phyloP scores from a whole-genome alignment of 768 basidiomycete species.

The Candolleomyces aberdarensis region DNA sequence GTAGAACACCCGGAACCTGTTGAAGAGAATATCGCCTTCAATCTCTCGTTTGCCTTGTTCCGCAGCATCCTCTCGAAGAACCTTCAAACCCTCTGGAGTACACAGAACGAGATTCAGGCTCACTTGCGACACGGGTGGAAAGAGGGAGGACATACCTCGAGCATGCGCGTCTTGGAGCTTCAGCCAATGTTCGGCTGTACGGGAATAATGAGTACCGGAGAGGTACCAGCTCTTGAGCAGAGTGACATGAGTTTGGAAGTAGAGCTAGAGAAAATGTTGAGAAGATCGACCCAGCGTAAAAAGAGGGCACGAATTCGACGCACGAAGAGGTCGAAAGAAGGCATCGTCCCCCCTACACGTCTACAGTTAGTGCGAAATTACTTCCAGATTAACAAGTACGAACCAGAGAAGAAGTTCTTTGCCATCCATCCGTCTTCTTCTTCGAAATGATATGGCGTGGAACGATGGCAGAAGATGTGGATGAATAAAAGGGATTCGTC shows the following conservation, averaged over 20 bases:
- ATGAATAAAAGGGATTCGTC: constrained; percentile 58
- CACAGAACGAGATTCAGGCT: neutral
- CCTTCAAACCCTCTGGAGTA: constrained; percentile 38
- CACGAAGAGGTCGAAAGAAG: constrained; percentile 60
- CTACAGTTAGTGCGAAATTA: no score
- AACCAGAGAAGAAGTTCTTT: constrained; percentile 66
- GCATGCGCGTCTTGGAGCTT: constrained; percentile 51
- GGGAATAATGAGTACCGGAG: constrained; percentile 61
- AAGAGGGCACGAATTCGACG: constrained; percentile 9
- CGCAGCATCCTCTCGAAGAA: constrained; percentile 46
- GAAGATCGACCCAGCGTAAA: neutral
- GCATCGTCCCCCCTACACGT: constrained; percentile 63
- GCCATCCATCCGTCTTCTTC: constrained; percentile 75
- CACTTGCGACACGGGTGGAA: neutral
- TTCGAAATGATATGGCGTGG: constrained; percentile 66
- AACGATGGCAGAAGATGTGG: constrained; percentile 67
- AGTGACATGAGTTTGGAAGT: constrained; percentile 64
- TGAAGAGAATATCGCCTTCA: constrained; percentile 60
- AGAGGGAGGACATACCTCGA: constrained; percentile 24
- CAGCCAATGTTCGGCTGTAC: constrained; percentile 66
- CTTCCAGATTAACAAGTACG: no score
- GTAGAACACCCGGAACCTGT: constrained; percentile 67
- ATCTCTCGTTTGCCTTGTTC: constrained; percentile 40
- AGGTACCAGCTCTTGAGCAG: constrained; percentile 60
- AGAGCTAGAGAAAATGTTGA: constrained; percentile 32